A percentile compares a stretch with the other conserved stretches of the same genome.
Conservation (phyloP, 2,329 filamentous ascomycete genomes). For the Scytalidium lignicola region DNA sequence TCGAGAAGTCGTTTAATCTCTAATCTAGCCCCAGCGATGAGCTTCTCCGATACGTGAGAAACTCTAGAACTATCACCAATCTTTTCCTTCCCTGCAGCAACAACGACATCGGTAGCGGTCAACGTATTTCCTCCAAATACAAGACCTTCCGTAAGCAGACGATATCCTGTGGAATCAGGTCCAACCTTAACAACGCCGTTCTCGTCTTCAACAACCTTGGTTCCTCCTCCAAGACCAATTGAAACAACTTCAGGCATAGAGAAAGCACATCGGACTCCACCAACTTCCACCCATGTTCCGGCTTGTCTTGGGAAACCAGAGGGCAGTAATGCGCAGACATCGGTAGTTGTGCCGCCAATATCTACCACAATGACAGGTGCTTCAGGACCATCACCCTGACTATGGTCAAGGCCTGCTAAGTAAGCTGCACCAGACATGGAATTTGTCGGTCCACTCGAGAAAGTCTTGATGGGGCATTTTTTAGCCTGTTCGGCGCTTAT, state of each 20-base stretch:
- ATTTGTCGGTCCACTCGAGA: slow-evolving; percentile 57
- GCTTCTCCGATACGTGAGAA: neutral
- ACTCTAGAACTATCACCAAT: slow-evolving; percentile 13
- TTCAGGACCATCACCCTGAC: neutral
- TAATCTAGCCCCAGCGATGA: neutral
- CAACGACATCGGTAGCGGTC: slow-evolving; percentile 47
- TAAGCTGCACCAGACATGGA: slow-evolving; percentile 57
- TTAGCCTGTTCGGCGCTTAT: slow-evolving; percentile 45
- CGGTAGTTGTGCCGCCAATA: slow-evolving; percentile 54
- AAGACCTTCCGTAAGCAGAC: slow-evolving; percentile 39
- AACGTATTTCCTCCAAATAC: slow-evolving; percentile 46
- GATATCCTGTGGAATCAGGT: slow-evolving; percentile 47
- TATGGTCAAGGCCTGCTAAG: slow-evolving; percentile 26
- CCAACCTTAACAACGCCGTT: slow-evolving; percentile 36
- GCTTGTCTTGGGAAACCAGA: slow-evolving; percentile 54
- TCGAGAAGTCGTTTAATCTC: slow-evolving; percentile 43
- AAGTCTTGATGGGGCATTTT: slow-evolving; percentile 51
- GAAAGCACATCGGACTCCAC: slow-evolving; percentile 51
- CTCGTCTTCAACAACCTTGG: neutral
- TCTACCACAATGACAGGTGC: slow-evolving; percentile 39
- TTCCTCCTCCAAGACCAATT: slow-evolving; percentile 49
- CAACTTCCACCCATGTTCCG: slow-evolving; percentile 47
- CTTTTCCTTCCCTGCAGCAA: neutral
- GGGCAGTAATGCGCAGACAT: slow-evolving; percentile 48
- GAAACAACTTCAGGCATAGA: slow-evolving; percentile 48